Evolutionary conservation across 441 rosid species (phyloP).

Genomic region (Adansonia gregorii): DNA sequence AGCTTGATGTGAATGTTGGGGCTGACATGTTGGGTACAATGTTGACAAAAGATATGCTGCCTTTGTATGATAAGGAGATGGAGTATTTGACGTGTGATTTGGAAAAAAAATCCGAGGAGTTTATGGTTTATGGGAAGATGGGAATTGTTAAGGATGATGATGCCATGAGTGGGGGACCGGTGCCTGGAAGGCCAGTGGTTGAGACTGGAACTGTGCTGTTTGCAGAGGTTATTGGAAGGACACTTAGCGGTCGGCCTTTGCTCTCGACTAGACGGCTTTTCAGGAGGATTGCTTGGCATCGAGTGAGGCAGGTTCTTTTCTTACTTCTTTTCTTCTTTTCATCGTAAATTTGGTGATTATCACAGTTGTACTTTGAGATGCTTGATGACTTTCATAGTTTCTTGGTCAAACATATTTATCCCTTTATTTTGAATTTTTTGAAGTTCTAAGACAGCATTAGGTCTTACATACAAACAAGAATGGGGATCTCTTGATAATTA

Average conservation of each 20-base stretch:
- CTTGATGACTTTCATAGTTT: not conserved
- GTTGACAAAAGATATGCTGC: conserved; percentile 93
- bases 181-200: conserved; percentile 75
- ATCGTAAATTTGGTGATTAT: conserved; percentile 1
- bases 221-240: conserved; percentile 88
- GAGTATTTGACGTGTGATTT: conserved; percentile 73
- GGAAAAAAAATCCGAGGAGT: conserved; percentile 53
- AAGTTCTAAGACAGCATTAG: not conserved
- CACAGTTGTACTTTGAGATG: not conserved
- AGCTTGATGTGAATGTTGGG: conserved; percentile 82
- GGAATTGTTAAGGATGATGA: conserved; percentile 76
- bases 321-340: conserved; percentile 33
- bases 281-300: conserved; percentile 81
- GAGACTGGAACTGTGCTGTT: conserved; percentile 84
- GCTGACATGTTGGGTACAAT: conserved; percentile 87
- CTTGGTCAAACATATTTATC: not conserved
- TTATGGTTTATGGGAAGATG: conserved; percentile 72
- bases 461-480: not conserved
- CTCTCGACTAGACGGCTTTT: conserved; percentile 75
- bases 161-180: conserved; percentile 43
- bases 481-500: not conserved
- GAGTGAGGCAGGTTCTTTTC: conserved; percentile 99
- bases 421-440: conserved; percentile 9
- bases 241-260: conserved; percentile 86
- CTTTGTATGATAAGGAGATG: conserved; percentile 70